Conservation (phyloP, 768 basidiomycete species). For the Phaeotremella fagi region DNA sequence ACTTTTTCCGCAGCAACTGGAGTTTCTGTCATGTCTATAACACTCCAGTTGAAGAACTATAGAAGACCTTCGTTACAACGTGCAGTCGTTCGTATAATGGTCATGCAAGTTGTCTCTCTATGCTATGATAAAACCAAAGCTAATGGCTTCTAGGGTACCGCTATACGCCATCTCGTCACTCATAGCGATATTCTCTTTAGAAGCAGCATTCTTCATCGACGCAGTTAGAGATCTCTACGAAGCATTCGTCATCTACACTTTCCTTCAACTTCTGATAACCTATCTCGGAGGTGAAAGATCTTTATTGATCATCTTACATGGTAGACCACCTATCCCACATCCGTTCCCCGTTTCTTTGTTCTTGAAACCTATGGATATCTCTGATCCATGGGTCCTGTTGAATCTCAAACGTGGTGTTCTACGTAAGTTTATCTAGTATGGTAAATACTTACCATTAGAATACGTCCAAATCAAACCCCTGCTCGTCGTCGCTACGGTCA, state of each 20-base stretch:
- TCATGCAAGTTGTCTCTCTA: conserved; percentile 62
- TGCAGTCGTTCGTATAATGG: conserved; percentile 89
- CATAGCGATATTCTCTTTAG: conserved; percentile 86
- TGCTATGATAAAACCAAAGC: not conserved
- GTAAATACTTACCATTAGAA: conserved; percentile 55
- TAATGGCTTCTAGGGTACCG: conserved; percentile 54
- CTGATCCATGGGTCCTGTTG: conserved; percentile 90
- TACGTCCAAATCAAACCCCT: conserved; percentile 96
- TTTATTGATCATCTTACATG: conserved; percentile 83
- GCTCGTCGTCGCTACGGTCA: conserved; percentile 73
- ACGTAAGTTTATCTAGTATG: conserved; percentile 60
- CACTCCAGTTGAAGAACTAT: conserved; percentile 48
- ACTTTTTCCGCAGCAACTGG: conserved; percentile 37
- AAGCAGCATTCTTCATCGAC: conserved; percentile 95
- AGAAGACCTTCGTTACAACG: conserved; percentile 53
- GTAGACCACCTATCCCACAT: conserved; percentile 78
- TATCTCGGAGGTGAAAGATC: conserved; percentile 80
- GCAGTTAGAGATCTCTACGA: conserved; percentile 93
- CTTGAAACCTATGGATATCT: conserved; percentile 79
- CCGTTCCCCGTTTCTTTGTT: conserved; percentile 83
- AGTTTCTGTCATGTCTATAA: conserved; percentile 47
- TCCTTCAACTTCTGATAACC: conserved; percentile 43
- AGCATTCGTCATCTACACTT: conserved; percentile 51
- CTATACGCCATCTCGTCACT: conserved; percentile 85
- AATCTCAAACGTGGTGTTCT: conserved; percentile 92